phyloP scores from a whole-genome alignment of 352 stramenopile species.

The Phytophthora pinifolia region DNA sequence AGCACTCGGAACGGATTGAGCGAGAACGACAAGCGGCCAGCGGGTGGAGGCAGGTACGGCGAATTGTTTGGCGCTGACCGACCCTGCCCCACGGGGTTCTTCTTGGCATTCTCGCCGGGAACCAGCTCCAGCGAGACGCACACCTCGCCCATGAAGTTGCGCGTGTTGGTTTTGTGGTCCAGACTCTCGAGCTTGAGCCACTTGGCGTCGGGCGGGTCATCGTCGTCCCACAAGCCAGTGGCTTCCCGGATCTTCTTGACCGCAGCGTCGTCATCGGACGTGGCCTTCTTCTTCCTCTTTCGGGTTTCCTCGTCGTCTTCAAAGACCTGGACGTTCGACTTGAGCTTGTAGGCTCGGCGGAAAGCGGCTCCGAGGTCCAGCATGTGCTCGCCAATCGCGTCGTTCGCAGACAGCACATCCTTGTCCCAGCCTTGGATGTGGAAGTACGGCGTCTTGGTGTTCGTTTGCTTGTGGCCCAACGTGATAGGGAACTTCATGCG shows the following conservation, averaged over 20 bases:
- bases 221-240: constrained; percentile 84
- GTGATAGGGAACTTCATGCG: constrained; percentile 93
- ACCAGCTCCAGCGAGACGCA: constrained; percentile 89
- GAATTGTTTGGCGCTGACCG: constrained; percentile 91
- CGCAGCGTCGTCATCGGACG: constrained; percentile 67
- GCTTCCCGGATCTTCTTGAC: constrained; percentile 85
- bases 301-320: constrained; percentile 74
- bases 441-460: constrained; percentile 93
- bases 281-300: constrained; percentile 82
- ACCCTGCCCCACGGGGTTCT: constrained; percentile 78
- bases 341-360: constrained; percentile 79
- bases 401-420: constrained; percentile 92
- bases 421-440: constrained; percentile 95
- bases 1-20: constrained; percentile 92
- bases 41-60: constrained; percentile 89
- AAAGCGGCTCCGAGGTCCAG: constrained; percentile 77
- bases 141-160: constrained; percentile 86
- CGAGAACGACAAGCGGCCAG: constrained; percentile 89
- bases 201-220: constrained; percentile 77
- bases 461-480: constrained; percentile 81
- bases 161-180: constrained; percentile 81
- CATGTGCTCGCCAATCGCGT: constrained; percentile 89
- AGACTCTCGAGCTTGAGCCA: constrained; percentile 83
- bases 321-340: constrained; percentile 78
- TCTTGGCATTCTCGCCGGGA: constrained; percentile 82